Conservation (phyloP, 129 eudicot genomes). For the Kitagawia praeruptora region DNA sequence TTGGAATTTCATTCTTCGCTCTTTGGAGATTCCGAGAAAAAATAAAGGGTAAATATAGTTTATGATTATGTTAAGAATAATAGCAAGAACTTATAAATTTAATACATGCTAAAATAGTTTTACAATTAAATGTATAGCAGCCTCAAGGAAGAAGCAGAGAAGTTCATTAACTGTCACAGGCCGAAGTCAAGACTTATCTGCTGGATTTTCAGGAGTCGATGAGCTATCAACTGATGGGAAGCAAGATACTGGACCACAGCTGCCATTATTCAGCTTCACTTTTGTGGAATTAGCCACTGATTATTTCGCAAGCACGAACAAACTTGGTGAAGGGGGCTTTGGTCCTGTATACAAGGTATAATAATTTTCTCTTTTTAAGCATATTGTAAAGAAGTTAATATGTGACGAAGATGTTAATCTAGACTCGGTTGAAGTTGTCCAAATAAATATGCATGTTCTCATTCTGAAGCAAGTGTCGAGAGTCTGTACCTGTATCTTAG, state of each 20-base stretch:
- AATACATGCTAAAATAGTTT: background rate
- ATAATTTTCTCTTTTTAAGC: background rate
- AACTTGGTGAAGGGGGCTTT: slow-evolving; percentile 91
- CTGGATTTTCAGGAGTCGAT: slow-evolving; percentile 26
- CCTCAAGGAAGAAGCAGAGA: slow-evolving; percentile 9
- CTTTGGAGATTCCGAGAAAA: slow-evolving; percentile 33
- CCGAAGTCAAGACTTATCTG: slow-evolving; percentile 29
- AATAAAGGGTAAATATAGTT: slow-evolving; percentile 26
- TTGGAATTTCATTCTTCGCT: slow-evolving; percentile 25
- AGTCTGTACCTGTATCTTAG: background rate
- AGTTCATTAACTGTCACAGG: slow-evolving; percentile 15
- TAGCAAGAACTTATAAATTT: background rate
- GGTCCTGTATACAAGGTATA: slow-evolving; percentile 80
- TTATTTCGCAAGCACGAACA: slow-evolving; percentile 47
- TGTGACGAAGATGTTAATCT: background rate
- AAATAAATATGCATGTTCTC: background rate
- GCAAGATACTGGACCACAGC: slow-evolving; percentile 32
- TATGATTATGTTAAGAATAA: background rate
- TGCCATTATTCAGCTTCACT: slow-evolving; percentile 34
- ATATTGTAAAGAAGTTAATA: background rate
- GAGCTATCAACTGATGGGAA: slow-evolving; percentile 31
- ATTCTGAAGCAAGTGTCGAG: background rate
- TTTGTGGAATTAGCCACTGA: slow-evolving; percentile 44
- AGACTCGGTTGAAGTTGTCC: background rate
- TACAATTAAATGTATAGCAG: slow-evolving; percentile 13